These are phyloP conservation scores for Catharanthus roseus DNA, from an alignment of 257 asterid species.

Conservation along the genomic window DNA sequence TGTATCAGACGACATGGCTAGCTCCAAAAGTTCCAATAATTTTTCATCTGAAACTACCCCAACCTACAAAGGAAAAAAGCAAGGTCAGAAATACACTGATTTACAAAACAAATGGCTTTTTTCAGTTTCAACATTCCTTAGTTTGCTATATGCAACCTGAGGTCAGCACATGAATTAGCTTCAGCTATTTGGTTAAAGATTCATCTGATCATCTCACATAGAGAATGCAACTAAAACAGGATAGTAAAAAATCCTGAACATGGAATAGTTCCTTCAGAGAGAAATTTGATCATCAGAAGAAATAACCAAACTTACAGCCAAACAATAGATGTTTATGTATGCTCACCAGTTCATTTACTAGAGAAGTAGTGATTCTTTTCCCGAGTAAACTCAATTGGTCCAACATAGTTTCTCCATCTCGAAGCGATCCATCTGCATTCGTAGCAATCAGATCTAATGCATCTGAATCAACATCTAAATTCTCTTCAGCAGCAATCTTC, in stretches of 20 bases:
- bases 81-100: neutral
- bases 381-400: constrained; percentile 96
- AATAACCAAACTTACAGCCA: neutral
- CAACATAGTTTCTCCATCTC: constrained; percentile 93
- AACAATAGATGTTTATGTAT: constrained; percentile 4
- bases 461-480: constrained; percentile 66
- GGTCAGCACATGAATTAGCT: neutral
- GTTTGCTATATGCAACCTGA: neutral
- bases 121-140: neutral
- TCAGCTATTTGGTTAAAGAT: neutral
- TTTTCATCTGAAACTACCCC: constrained; percentile 98
- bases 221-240: neutral
- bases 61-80: constrained; percentile 39
- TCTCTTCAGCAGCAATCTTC: constrained; percentile 64
- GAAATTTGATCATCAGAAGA: neutral
- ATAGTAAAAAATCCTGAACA: neutral
- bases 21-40: constrained; percentile 82
- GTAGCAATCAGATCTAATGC: constrained; percentile 81
- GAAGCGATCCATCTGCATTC: constrained; percentile 91
- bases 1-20: constrained; percentile 92
- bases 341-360: constrained; percentile 97
- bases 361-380: constrained; percentile 68
- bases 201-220: neutral
- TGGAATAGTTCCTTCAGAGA: neutral
- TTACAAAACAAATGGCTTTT: neutral